Evolutionary conservation across 1,284 basidiomycete species (phyloP), one percentile per base, ranked within the genome.

Genomic region (Boletus mariae): DNA sequence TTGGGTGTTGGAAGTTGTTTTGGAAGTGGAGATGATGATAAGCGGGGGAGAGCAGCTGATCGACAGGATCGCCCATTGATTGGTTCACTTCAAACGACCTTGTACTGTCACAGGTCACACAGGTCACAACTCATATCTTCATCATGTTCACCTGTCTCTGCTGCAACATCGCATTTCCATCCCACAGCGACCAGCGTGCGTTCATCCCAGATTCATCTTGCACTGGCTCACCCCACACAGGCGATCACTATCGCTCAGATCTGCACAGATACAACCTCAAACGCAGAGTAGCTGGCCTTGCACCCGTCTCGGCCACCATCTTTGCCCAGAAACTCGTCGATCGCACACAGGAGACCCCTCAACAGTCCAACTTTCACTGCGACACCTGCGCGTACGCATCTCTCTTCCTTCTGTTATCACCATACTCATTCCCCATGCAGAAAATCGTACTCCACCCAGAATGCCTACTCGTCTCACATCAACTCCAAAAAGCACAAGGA

Each of bases 231-330:
- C 46, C 34, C 20, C 44, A 12, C 58, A 8, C 61, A 90, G 87
- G 97, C 57, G 75, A 78, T 0, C 97, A 99, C 70, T 98, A 97
- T 71, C 85, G 85, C 60, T 93, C 93, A 35, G 97, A 99, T 72
- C 87, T 92, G 70, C 97, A 99, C 73, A 80, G 95, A 49, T 99
- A 99, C 75, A 99, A 99, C 71, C 94, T 98, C 87, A 98, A 98
- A 75, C 88, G 97, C 59, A 85, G 94, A 37, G 92, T 98, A 17
- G 95, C 97, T 7, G 85, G 83, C 13, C 80, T 99, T 2, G 89
- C 93, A 5, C 95, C 97, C 3, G 85, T 99, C 64, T 86, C 84
- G 55, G 82, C 80, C 0, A 72, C 79, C 7, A 67, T 88, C 1
- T 99, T 98, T 76, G 90, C 94, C 64, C 84, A 93, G 64, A 99